Evolutionary conservation across 441 rosid species (phyloP), one percentile per base, ranked within the genome.

Genomic region (Corymbia citriodora): DNA sequence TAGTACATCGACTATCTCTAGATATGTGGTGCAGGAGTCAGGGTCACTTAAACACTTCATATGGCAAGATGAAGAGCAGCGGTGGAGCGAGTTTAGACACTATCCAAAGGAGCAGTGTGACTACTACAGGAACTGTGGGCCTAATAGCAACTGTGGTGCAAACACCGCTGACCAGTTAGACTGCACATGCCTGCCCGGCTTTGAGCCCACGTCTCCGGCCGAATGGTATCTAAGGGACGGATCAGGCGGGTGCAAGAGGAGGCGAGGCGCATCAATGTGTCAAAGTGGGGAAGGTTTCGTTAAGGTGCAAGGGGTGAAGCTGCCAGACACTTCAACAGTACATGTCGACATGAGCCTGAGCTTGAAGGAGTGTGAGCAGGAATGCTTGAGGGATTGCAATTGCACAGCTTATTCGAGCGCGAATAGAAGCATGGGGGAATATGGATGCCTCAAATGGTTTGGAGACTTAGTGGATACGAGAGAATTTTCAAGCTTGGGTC

Each of bases 381-480:
- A 83, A 91, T 97, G 99, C 82, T 88, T 94, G 92, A 93, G 61
- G 87, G 93, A 96, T 72, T 97, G 99, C 72, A 92, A 95, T 4
- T 97, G 99, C 88, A 92, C 91, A 11, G 98, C 94, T 82, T 97
- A 95, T 88, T 90, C 96, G 1, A 94, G 93, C 27, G 98, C 99
- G 15, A 90, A 94, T 68, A 87, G 91, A 53, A 68, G 23, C 12
- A 29, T 63, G 14, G 94, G 90, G 15, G 97, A 95, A 59, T 55
- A 31, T 3, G 97, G 99, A 10, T 96, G 99, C 92, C 89, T 96
- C 93, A 95, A 91, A 9, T 96, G 97, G 98, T 92, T 93, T 11
- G 96, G 95, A 0, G 93, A 95, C 88, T 85, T 95, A 93, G 57
- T 95, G n/a, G 98, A 95, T 89, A 90, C 92, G 0, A 94, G 96